Evolutionary conservation across 2,329 filamentous ascomycete species (phyloP).

Genomic region (Stromatinia cepivora): DNA sequence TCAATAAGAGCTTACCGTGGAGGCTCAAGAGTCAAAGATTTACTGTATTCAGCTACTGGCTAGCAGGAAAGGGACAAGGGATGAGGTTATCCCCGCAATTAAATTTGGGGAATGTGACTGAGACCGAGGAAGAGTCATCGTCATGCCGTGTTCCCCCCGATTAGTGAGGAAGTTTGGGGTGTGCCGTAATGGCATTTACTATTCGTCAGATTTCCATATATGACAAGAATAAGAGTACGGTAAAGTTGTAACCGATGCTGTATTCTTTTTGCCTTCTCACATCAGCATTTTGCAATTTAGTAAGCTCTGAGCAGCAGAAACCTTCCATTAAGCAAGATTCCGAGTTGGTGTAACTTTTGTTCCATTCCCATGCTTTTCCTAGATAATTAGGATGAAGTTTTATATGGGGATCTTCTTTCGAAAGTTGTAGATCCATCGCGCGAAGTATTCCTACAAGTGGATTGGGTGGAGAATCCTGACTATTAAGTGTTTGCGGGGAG

Average conservation of each 20-base stretch:
- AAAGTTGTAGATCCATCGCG: slow-evolving; percentile 1
- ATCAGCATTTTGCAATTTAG: not conserved
- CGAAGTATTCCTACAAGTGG: not conserved
- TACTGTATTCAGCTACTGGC: not conserved
- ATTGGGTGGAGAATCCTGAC: not conserved
- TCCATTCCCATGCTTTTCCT: not conserved
- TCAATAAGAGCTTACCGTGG: not conserved
- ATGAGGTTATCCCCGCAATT: slow-evolving; percentile 16
- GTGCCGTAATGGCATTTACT: not conserved
- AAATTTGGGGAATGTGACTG: not conserved
- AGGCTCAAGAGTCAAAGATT: not conserved
- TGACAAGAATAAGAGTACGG: too few relatives aligned
- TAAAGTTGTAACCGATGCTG: not conserved
- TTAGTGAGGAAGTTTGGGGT: not conserved
- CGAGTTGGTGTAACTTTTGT: not conserved
- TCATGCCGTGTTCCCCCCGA: not conserved
- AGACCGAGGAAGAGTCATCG: slow-evolving; percentile 1
- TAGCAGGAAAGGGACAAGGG: slow-evolving; percentile 6
- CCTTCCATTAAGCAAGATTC: not conserved
- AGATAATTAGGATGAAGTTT: too few relatives aligned
- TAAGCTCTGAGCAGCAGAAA: not conserved
- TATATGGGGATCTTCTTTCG: not conserved
- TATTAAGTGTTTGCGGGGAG: not conserved
- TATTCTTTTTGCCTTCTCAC: not conserved
- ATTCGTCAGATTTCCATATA: not conserved